phyloP scores from a whole-genome alignment of 1,139 yeast species.

The Saccharomyces hybrid region DNA sequence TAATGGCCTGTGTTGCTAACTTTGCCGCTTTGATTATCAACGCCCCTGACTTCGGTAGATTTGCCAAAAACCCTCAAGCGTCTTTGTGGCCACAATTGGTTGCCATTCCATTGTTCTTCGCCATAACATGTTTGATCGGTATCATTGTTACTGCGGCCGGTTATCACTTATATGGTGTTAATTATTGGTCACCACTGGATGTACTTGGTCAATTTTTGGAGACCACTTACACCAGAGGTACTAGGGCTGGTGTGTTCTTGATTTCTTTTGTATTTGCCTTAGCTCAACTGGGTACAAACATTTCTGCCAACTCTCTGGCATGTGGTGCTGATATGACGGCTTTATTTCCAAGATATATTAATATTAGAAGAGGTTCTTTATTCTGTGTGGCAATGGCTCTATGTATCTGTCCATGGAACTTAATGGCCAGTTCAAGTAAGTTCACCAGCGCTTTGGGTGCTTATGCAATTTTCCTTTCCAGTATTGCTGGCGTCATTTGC shows the following conservation, averaged over 20 bases:
- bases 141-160: conserved; percentile 78
- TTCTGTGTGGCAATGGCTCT: conserved; percentile 71
- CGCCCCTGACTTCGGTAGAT: conserved; percentile 83
- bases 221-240: conserved; percentile 50
- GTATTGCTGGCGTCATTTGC: conserved; percentile 54
- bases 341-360: conserved; percentile 63
- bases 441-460: conserved; percentile 83
- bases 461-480: conserved; percentile 72
- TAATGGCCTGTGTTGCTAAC: conserved; percentile 71
- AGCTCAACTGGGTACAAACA: conserved; percentile 82
- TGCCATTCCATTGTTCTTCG: conserved; percentile 69
- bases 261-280: conserved; percentile 66
- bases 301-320: conserved; percentile 76
- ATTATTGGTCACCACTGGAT: conserved; percentile 79
- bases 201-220: conserved; percentile 59
- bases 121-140: conserved; percentile 78
- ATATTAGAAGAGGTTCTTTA: conserved; percentile 73
- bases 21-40: conserved; percentile 79
- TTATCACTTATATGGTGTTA: conserved; percentile 52
- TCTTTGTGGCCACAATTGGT: conserved; percentile 46
- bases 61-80: conserved; percentile 48
- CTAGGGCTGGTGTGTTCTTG: conserved; percentile 79
- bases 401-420: conserved; percentile 81
- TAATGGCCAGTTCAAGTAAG: conserved; percentile 58
- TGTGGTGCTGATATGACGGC: conserved; percentile 89